phyloP scores from a whole-genome alignment of 306 rosid species.

The Canavalia gladiata region DNA sequence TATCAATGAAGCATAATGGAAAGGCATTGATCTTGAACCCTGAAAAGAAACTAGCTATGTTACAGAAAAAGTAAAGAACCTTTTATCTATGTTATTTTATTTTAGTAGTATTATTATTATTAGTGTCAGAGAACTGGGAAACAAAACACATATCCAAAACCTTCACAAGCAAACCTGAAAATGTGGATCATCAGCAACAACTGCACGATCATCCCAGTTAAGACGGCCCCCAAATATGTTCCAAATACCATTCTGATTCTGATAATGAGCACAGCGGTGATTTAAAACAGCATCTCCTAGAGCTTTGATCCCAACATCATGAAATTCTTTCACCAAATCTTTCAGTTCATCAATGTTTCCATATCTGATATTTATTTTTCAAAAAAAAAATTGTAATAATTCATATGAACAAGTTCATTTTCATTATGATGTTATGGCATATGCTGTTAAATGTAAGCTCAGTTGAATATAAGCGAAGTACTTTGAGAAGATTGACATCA shows the following conservation, averaged over 20 bases:
- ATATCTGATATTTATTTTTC: slow-evolving; percentile 59
- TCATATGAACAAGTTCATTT: slow-evolving; percentile 33
- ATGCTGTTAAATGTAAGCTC: slow-evolving; percentile 17
- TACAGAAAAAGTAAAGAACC: slow-evolving; percentile 5
- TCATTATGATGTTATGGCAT: slow-evolving; percentile 5
- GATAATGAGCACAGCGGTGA: slow-evolving; percentile 86
- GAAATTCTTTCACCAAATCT: slow-evolving; percentile 71
- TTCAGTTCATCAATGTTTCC: slow-evolving; percentile 84
- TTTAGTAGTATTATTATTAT: slow-evolving; percentile 15
- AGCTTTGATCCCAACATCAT: slow-evolving; percentile 70
- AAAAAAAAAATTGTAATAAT: slow-evolving; percentile 28
- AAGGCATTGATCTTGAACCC: slow-evolving; percentile 8
- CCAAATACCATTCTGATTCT: slow-evolving; percentile 90
- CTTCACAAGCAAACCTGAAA: slow-evolving; percentile 72
- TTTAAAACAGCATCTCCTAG: slow-evolving; percentile 93
- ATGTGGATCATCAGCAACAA: slow-evolving; percentile 92
- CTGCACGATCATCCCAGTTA: slow-evolving; percentile 87
- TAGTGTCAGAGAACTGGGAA: slow-evolving; percentile 7
- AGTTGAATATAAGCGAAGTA: slow-evolving; percentile 13
- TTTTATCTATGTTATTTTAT: slow-evolving; percentile 24
- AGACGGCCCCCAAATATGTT: slow-evolving; percentile 85
- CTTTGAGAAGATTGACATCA: background rate
- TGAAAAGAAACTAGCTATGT: background rate
- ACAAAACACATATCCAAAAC: slow-evolving; percentile 10
- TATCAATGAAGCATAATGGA: background rate